A percentile compares a stretch with the other conserved stretches of the same genome.
Conservation (phyloP, 805 yeast genomes). For the Teunomyces pallodes region DNA sequence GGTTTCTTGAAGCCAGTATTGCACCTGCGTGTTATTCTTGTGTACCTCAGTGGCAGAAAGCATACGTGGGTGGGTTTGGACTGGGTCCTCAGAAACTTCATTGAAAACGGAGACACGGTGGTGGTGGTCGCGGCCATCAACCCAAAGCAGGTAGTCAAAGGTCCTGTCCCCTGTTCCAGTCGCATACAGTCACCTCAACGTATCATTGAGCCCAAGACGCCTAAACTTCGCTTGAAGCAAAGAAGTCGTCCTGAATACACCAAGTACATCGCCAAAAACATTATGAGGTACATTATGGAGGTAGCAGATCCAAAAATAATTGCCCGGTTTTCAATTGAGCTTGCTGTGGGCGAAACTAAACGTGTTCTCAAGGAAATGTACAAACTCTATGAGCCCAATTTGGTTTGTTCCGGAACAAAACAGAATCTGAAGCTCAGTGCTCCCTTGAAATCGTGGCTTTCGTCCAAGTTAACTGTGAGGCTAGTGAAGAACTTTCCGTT, state of each 20-base stretch:
- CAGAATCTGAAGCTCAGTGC: conserved; percentile 42
- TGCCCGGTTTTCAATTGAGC: conserved; percentile 55
- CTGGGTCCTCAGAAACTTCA: conserved; percentile 55
- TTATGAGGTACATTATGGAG: conserved; percentile 52
- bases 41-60: conserved; percentile 65
- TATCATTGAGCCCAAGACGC: conserved; percentile 19
- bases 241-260: conserved; percentile 48
- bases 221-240: conserved; percentile 31
- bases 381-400: conserved; percentile 57
- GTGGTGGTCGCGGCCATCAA: conserved; percentile 57
- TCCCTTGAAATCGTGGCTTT: conserved; percentile 57
- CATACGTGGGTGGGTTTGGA: conserved; percentile 86
- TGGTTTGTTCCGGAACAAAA: conserved; percentile 56
- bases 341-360: conserved; percentile 57
- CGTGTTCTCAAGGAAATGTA: conserved; percentile 58
- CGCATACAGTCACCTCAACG: conserved; percentile 6
- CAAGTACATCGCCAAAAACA: conserved; percentile 43
- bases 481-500: conserved; percentile 61
- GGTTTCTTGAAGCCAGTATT: conserved; percentile 31
- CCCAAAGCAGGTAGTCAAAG: conserved; percentile 8
- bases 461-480: conserved; percentile 62
- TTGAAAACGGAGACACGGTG: conserved; percentile 65
- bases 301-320: conserved; percentile 46
- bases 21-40: conserved; percentile 55
- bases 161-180: neutral